Base-by-base conservation (phyloP, 2,329 filamentous ascomycete species). In the Claviceps fusiformis region DNA sequence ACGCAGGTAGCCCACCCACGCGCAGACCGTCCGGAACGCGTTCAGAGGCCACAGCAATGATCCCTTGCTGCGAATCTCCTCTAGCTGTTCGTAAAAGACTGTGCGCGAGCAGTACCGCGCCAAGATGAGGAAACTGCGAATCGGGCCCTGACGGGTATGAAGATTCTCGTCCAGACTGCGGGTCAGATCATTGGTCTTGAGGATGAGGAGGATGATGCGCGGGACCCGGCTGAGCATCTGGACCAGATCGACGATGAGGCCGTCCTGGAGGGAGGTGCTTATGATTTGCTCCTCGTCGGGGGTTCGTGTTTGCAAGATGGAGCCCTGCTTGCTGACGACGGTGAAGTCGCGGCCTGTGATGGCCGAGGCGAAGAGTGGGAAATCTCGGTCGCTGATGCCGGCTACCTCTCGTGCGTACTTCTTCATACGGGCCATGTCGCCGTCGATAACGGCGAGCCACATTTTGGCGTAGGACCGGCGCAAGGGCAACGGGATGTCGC, bases 101-200 rank as follows among this genome's bases (percentile, higher is more conserved):
- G 82, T 85, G 39, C 79, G 75, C 31, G 80, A 78, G 68, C 83
- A 86, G 69, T 87, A 87, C 39, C 82, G 71, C 3, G 83, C 83
- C 33, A 87, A 73, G 59, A 87, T 87, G 64, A 87, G 71, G 62
- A 87, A 87, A 15, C 73, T 79, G 50, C 82, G 76, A 59, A 85
- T 77, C 3, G 83, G 82, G 0, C 83, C 83, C 58, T 81, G 78
- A 7, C 80, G 77, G 0, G 88, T 93, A 55, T 91, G 86, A 43
- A 95, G 75, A 65, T 86, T 91, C 74, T 98, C 93, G 67, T 98
- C 93, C 19, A 98, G 79, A 63, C 86, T 93, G 60, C 93, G 83
- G 17, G 93, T 98, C 44, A 98, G 75, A 71, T 98, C 93, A 68
- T 98, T 98, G 2, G 93, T 98, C 73, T 98, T 98, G 59, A 98